A percentile compares a stretch with the other conserved stretches of the same genome.
Evolutionary conservation across 2,329 filamentous ascomycete genomes (phyloP).

Genomic region (Colletotrichum plurivorum): DNA sequence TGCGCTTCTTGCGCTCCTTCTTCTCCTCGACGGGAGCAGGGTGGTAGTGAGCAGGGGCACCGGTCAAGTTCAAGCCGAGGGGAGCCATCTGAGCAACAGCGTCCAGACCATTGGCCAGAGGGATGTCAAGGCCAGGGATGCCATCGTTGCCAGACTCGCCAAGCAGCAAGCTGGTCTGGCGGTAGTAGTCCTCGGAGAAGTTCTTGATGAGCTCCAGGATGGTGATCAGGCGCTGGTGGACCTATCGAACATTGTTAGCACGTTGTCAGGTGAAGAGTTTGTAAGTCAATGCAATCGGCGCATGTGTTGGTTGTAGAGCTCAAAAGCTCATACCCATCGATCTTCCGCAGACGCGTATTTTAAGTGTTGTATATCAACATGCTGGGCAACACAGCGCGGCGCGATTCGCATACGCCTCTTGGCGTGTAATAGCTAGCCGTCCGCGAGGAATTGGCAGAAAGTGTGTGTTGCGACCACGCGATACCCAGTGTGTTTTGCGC

Average conservation of each 20-base stretch:
- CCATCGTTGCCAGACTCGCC: slow-evolving; percentile 71
- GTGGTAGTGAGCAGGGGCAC: slow-evolving; percentile 29
- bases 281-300: too few species aligned
- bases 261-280: neutral
- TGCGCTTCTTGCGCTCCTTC: slow-evolving; percentile 91
- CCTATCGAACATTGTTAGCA: slow-evolving; percentile 66
- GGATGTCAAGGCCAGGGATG: slow-evolving; percentile 53
- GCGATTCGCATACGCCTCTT: too few species aligned
- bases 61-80: slow-evolving; percentile 39
- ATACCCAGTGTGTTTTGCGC: too few species aligned
- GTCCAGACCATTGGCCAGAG: slow-evolving; percentile 65
- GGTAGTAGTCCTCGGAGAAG: slow-evolving; percentile 86
- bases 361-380: too few species aligned
- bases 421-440: too few species aligned
- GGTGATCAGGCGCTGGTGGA: slow-evolving; percentile 82
- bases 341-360: neutral
- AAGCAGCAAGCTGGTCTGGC: slow-evolving; percentile 88
- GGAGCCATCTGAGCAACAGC: slow-evolving; percentile 61
- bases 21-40: slow-evolving; percentile 72
- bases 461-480: too few species aligned
- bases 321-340: neutral
- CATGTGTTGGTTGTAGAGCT: neutral
- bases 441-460: too few species aligned
- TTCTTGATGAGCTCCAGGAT: slow-evolving; percentile 85
- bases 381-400: too few species aligned